Evolutionary conservation across 2,329 filamentous ascomycete genomes (phyloP).

Genomic region (Aspergillus sp.): DNA sequence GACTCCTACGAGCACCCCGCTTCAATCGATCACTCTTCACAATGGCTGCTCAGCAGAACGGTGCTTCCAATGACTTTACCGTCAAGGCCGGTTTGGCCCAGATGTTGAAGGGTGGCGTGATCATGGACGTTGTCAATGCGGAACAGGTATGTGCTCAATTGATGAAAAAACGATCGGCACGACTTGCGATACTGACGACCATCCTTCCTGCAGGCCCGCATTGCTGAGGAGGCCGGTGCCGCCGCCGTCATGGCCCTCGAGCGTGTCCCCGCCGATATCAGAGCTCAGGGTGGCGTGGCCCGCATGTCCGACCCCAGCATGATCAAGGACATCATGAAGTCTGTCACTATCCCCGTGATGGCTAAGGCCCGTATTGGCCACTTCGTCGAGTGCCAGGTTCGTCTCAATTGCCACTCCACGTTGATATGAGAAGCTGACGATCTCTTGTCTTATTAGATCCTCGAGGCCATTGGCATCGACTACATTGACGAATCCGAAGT

Average conservation of each 20-base stretch:
- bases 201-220: slow-evolving; percentile 65
- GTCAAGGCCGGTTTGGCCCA: slow-evolving; percentile 94
- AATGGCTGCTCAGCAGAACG: slow-evolving; percentile 37
- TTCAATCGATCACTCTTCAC: slow-evolving; percentile 7
- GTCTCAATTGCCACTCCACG: slow-evolving; percentile 10
- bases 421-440: slow-evolving; percentile 4
- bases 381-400: slow-evolving; percentile 89
- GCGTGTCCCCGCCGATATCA: slow-evolving; percentile 94
- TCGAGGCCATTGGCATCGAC: slow-evolving; percentile 91
- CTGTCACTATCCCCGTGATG: slow-evolving; percentile 98
- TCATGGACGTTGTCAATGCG: slow-evolving; percentile 97
- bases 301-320: slow-evolving; percentile 94
- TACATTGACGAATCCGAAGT: slow-evolving; percentile 99
- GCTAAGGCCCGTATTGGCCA: slow-evolving; percentile 97
- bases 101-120: slow-evolving; percentile 98
- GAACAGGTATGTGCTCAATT: slow-evolving; percentile 59
- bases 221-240: slow-evolving; percentile 95
- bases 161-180: background rate
- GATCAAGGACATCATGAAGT: slow-evolving; percentile 92
- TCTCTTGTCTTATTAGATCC: slow-evolving; percentile 59
- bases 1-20: background rate
- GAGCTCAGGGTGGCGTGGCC: slow-evolving; percentile 85
- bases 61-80: slow-evolving; percentile 63
- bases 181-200: background rate
- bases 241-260: slow-evolving; percentile 98